Base-by-base conservation (phyloP, 345 rosid species). In the Citrus medica region DNA sequence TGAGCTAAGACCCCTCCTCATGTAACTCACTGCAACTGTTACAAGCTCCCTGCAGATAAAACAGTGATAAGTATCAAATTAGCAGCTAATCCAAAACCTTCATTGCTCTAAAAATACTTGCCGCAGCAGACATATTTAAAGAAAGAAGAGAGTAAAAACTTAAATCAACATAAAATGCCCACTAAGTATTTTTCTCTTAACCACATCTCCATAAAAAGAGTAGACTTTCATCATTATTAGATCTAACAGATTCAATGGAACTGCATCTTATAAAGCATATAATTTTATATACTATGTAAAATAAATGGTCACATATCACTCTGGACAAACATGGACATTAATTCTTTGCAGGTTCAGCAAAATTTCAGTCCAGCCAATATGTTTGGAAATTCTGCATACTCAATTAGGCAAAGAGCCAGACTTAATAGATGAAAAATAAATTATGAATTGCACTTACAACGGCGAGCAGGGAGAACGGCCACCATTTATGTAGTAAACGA, bases 391-490 rank as follows among this genome's bases (percentile, higher is more conserved):
- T 69, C 3, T 6, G 71, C 51, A 38, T 33, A 22, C 19, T 74
- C 33, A 13, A 58, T 37, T 10, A 2, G 27, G 75, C 40, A 77
- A 68, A 74, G 68, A 9, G 58, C 55, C 35, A 61, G 40, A 73
- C 8, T n/a, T 79, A 70, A 76, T 58, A 38, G 63, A 35, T 21
- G 84, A 73, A 76, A 46, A 65, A n/a, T 51, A 3, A 80, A 8
- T 64, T 16, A 27, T n/a, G 35, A 63, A 61, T 27, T 71, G 69
- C 68, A 87, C 99, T 91, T 92, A 92, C 98, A 90, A 76, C 46
- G 88, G 93, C 37, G 98, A 92, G 91, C 97, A 92, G 68, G 95
- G 98, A 82, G 98, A 94, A 67, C 91, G 91, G 51, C 90, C 86
- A 14, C 94, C 98, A 71, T 93, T 94, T 75, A 93, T 87, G 53